Conservation (phyloP, 306 rosid species). For the Vigna unguiculata region DNA sequence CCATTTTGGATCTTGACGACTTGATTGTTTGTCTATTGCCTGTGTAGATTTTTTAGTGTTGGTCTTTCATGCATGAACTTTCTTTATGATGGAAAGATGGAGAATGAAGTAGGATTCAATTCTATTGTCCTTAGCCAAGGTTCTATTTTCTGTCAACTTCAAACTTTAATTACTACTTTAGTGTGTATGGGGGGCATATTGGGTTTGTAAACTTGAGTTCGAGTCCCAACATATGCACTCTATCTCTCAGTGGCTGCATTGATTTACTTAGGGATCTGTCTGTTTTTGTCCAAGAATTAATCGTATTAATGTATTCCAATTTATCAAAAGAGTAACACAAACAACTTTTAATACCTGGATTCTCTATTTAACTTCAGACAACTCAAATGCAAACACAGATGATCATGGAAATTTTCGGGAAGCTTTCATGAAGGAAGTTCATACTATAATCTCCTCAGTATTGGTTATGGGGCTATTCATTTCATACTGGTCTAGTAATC, state of each 20-base stretch:
- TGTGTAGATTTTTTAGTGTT: background rate
- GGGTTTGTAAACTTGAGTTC: slow-evolving; percentile 18
- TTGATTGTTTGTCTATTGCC: slow-evolving; percentile 16
- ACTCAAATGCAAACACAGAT: slow-evolving; percentile 68
- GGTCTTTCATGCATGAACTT: background rate
- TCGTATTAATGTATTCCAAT: slow-evolving; percentile 18
- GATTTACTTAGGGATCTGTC: slow-evolving; percentile 17
- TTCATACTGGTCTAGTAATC: slow-evolving; percentile 59
- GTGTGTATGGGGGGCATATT: slow-evolving; percentile 15
- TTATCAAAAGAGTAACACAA: slow-evolving; percentile 1
- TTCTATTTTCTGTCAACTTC: slow-evolving; percentile 32
- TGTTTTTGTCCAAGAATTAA: slow-evolving; percentile 16
- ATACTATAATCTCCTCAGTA: slow-evolving; percentile 60
- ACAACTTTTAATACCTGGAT: slow-evolving; percentile 28
- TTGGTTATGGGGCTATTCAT: slow-evolving; percentile 68
- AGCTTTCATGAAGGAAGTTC: slow-evolving; percentile 61
- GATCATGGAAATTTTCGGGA: slow-evolving; percentile 68
- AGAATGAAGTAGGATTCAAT: slow-evolving; percentile 17
- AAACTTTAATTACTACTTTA: slow-evolving; percentile 16
- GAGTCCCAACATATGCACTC: background rate
- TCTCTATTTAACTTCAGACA: slow-evolving; percentile 61
- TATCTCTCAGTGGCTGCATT: background rate
- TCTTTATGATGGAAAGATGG: slow-evolving; percentile 21
- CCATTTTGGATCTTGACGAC: background rate
- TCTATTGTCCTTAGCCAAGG: slow-evolving; percentile 22